phyloP scores from a whole-genome alignment of 2,329 filamentous ascomycete genomes.

The Bipolaris victoriae region DNA sequence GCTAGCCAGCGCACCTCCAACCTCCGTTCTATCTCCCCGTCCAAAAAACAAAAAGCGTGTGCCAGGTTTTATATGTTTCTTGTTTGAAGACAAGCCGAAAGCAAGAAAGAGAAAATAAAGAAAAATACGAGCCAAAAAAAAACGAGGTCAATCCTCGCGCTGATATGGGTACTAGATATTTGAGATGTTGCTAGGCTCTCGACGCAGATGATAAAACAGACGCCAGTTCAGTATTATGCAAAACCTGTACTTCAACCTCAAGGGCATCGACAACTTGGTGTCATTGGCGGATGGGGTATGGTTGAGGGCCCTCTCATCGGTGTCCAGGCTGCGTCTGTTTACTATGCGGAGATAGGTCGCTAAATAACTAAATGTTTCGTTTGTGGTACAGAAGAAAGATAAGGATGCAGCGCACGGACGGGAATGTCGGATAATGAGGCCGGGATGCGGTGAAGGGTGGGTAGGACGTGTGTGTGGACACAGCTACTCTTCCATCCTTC shows the following conservation, averaged over 20 bases:
- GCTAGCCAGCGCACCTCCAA: slow-evolving; percentile 4
- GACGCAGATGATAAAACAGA: slow-evolving; percentile 35
- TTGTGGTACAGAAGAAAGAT: slow-evolving; percentile 43
- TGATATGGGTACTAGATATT: slow-evolving; percentile 7
- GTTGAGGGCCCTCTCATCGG: slow-evolving; percentile 51
- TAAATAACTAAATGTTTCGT: slow-evolving; percentile 40
- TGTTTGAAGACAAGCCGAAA: slow-evolving; percentile 17
- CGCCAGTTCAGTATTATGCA: slow-evolving; percentile 22
- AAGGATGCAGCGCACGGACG: slow-evolving; percentile 13
- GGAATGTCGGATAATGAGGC: slow-evolving; percentile 10
- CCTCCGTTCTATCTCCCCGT: not conserved
- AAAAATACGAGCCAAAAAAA: not conserved
- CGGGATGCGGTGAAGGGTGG: slow-evolving; percentile 15
- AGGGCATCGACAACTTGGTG: slow-evolving; percentile 33
- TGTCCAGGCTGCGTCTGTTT: slow-evolving; percentile 40
- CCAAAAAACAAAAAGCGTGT: slow-evolving; percentile 6
- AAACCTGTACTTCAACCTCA: slow-evolving; percentile 51
- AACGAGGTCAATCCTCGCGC: slow-evolving; percentile 3
- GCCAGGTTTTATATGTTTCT: slow-evolving; percentile 26
- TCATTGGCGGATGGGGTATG: not conserved
- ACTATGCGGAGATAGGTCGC: slow-evolving; percentile 48
- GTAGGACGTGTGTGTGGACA: not conserved
- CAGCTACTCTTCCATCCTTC: slow-evolving; percentile 81
- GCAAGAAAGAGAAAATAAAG: not conserved
- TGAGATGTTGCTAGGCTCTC: slow-evolving; percentile 40